phyloP scores from a whole-genome alignment of 805 yeast genomes.

The Teunomyces gatunensis region DNA sequence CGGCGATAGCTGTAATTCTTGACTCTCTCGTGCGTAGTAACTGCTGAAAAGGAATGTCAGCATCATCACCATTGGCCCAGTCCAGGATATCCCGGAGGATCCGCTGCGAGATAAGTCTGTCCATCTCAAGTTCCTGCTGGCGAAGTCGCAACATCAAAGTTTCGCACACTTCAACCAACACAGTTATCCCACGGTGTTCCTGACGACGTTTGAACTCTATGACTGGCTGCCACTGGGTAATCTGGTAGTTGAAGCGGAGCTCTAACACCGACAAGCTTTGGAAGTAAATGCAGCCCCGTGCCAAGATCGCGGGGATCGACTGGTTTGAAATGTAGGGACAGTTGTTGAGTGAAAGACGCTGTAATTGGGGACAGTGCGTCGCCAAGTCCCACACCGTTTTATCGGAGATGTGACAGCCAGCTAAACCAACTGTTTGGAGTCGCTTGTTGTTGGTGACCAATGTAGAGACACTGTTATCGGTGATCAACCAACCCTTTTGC shows the following conservation, averaged over 20 bases:
- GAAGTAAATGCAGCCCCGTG: slow-evolving; percentile 35
- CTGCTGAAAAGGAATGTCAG: slow-evolving; percentile 22
- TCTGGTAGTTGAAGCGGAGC: slow-evolving; percentile 56
- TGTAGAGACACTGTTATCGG: slow-evolving; percentile 64
- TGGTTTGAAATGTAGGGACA: slow-evolving; percentile 60
- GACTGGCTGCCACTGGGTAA: slow-evolving; percentile 61
- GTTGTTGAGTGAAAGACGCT: slow-evolving; percentile 71
- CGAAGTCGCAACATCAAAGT: slow-evolving; percentile 56
- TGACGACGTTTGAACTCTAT: slow-evolving; percentile 65
- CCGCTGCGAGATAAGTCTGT: slow-evolving; percentile 51
- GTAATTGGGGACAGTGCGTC: slow-evolving; percentile 41
- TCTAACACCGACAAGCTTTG: slow-evolving; percentile 67
- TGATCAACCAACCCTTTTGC: slow-evolving; percentile 59
- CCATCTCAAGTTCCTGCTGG: slow-evolving; percentile 58
- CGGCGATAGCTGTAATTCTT: neutral
- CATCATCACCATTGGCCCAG: slow-evolving; percentile 58
- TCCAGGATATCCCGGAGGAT: slow-evolving; percentile 61
- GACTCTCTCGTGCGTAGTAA: slow-evolving; percentile 5
- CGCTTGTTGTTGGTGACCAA: slow-evolving; percentile 52
- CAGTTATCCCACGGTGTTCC: slow-evolving; percentile 41
- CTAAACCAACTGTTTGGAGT: slow-evolving; percentile 74
- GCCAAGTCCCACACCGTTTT: slow-evolving; percentile 79
- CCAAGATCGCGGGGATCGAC: slow-evolving; percentile 50
- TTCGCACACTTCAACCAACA: slow-evolving; percentile 80
- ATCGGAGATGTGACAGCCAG: slow-evolving; percentile 84